phyloP scores from a whole-genome alignment of 2,329 filamentous ascomycete species.

The Boeremia exigua region DNA sequence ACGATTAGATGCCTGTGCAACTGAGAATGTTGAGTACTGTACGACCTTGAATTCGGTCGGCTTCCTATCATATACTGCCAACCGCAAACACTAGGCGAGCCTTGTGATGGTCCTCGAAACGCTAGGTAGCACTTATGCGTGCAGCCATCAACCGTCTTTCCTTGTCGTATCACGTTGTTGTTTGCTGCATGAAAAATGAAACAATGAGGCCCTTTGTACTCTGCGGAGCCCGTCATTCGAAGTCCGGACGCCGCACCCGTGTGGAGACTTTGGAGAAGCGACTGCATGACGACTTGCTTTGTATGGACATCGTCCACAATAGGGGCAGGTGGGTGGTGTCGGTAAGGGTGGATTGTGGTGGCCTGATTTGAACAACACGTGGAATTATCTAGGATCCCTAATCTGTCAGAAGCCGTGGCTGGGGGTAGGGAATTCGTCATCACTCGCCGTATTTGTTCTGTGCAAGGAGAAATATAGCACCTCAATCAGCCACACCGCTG shows the following conservation, averaged over 20 bases:
- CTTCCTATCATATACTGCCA: neutral
- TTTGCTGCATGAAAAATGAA: neutral
- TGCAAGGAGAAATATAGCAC: too few relatives aligned
- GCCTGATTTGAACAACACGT: neutral
- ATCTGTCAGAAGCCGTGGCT: too few relatives aligned
- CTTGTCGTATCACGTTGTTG: neutral
- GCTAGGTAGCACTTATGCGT: neutral
- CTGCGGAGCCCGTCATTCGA: neutral
- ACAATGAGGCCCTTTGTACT: neutral
- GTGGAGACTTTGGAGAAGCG: too few relatives aligned
- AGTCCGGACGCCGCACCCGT: neutral
- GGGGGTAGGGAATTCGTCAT: too few relatives aligned
- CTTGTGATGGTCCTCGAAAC: slow-evolving; percentile 5
- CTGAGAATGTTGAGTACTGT: neutral
- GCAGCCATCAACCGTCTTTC: neutral
- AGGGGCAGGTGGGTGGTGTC: neutral
- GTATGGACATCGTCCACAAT: too few relatives aligned
- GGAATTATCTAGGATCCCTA: too few relatives aligned
- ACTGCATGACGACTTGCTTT: neutral
- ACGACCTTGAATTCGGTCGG: neutral
- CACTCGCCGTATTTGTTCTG: too few relatives aligned
- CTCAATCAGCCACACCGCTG: too few relatives aligned
- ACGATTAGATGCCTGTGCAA: neutral
- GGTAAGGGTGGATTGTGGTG: neutral
- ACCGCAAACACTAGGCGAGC: neutral